These are phyloP conservation scores for Oryza meridionalis DNA, from an alignment of 176 grass and related monocot genomes.

Conservation along the genomic window DNA sequence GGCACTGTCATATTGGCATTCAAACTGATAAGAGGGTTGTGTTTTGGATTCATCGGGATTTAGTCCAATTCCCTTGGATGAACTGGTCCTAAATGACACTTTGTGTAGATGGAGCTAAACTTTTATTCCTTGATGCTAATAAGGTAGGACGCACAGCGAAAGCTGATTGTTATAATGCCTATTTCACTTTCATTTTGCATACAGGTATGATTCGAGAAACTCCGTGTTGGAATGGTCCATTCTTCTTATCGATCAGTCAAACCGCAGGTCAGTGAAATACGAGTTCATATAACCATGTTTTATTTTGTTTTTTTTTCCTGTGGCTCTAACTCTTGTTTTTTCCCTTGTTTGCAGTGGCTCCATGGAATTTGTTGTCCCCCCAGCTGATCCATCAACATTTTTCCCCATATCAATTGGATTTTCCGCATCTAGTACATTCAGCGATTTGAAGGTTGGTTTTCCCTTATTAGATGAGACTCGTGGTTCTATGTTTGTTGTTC, in stretches of 20 bases:
- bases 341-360: constrained; percentile 56
- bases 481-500: background rate
- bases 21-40: background rate
- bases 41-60: background rate
- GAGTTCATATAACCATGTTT: background rate
- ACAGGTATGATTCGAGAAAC: constrained; percentile 73
- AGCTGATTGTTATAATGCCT: background rate
- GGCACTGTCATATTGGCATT: background rate
- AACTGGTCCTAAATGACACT: background rate
- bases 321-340: constrained; percentile 2
- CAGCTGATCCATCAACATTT: constrained; percentile 71
- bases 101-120: background rate
- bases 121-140: background rate
- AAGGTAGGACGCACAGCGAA: background rate
- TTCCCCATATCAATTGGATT: constrained; percentile 80
- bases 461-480: background rate
- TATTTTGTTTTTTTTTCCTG: background rate
- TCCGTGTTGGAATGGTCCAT: constrained; percentile 84
- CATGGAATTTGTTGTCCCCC: constrained; percentile 83
- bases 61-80: background rate
- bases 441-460: constrained; percentile 69
- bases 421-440: constrained; percentile 75
- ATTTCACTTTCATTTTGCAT: constrained; percentile 20
- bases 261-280: constrained; percentile 61
- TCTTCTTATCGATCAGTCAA: constrained; percentile 81